Evolutionary conservation across 768 basidiomycete genomes (phyloP).

Genomic region (Suillus paluster): DNA sequence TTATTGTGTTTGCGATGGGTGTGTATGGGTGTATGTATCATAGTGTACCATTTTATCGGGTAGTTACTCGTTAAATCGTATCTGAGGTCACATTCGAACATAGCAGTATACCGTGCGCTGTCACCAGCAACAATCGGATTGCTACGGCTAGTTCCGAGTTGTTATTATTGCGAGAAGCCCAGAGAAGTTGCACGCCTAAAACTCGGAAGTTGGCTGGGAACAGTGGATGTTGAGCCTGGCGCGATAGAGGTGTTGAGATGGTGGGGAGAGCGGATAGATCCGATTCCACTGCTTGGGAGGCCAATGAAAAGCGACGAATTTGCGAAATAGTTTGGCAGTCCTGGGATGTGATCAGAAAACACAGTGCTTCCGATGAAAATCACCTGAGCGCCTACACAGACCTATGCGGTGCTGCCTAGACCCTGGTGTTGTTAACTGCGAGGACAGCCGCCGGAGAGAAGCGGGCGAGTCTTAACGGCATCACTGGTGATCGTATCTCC

Average conservation of each 20-base stretch:
- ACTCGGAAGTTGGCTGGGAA: slow-evolving; percentile 3
- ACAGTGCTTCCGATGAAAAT: slow-evolving; percentile 1
- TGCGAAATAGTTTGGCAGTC: slow-evolving; percentile 7
- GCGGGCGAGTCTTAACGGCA: background rate
- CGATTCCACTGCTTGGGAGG: slow-evolving; percentile 6
- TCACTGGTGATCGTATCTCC: background rate
- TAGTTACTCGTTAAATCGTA: background rate
- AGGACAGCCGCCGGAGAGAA: background rate
- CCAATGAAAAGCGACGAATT: slow-evolving; percentile 5
- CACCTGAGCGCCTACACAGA: no score
- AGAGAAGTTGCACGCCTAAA: background rate
- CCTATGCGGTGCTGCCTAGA: background rate
- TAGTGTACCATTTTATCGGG: background rate
- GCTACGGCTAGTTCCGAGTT: slow-evolving; percentile 5
- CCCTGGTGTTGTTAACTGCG: background rate
- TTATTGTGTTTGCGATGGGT: background rate
- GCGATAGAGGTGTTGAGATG: background rate
- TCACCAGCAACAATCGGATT: slow-evolving; percentile 32
- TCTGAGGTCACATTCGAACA: background rate
- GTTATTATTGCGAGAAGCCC: slow-evolving; percentile 2
- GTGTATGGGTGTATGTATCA: background rate
- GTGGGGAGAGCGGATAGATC: background rate
- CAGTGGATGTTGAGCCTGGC: background rate
- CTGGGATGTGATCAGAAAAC: background rate
- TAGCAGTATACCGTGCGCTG: background rate